A percentile compares a stretch with the other conserved stretches of the same genome.
Evolutionary conservation across 768 basidiomycete species (phyloP).

Genomic region (Lentinula sp.): DNA sequence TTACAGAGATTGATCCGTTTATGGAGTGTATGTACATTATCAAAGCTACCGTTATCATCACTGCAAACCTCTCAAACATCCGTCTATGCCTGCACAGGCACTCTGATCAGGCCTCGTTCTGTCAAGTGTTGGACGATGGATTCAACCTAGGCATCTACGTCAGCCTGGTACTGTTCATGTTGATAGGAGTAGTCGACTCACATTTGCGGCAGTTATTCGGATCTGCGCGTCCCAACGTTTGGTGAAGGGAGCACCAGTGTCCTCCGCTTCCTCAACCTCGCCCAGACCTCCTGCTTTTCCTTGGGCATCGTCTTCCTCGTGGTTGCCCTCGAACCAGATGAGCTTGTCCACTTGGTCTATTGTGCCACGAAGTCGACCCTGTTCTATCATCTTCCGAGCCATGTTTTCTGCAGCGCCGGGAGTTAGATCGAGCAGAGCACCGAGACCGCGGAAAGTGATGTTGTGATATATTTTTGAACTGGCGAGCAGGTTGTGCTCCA

Average conservation of each 20-base stretch:
- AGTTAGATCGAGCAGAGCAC: constrained; percentile 81
- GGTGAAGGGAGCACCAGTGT: constrained; percentile 85
- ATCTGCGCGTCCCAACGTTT: constrained; percentile 97
- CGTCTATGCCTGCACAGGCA: constrained; percentile 8
- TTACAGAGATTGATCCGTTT: constrained; percentile 1
- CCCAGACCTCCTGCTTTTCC: constrained; percentile 93
- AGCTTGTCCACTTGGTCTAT: constrained; percentile 96
- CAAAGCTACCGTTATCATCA: constrained; percentile 22
- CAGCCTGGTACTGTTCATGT: background rate
- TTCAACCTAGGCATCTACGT: constrained; percentile 54
- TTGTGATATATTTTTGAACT: constrained; percentile 98
- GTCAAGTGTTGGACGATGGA: constrained; percentile 80
- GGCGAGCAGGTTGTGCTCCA: constrained; percentile 97
- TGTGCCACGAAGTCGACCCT: constrained; percentile 85
- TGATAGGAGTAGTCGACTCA: constrained; percentile 28
- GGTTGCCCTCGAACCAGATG: constrained; percentile 86
- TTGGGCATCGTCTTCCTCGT: constrained; percentile 88
- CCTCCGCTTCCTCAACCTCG: constrained; percentile 81
- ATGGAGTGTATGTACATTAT: constrained; percentile 16
- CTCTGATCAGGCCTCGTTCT: constrained; percentile 59
- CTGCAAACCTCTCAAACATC: constrained; percentile 13
- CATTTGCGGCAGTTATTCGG: constrained; percentile 80
- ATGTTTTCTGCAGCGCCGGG: constrained; percentile 94
- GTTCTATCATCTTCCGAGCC: constrained; percentile 98
- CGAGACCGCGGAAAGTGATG: constrained; percentile 92